Evolutionary conservation across 78 protist genomes (phyloP).

Genomic region (Anaeramoeba ignava): DNA sequence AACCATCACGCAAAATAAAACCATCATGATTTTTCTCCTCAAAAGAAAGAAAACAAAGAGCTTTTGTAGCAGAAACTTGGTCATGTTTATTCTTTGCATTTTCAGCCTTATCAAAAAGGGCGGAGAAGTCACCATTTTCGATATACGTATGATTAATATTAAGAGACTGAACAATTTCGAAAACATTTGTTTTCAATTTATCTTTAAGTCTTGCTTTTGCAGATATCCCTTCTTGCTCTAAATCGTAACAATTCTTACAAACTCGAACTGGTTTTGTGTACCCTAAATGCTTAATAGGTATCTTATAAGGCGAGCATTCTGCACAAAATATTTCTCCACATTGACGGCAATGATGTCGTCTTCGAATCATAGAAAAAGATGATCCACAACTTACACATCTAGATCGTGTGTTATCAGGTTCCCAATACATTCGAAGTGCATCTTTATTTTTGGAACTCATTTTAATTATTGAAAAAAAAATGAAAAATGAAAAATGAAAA

Average conservation of each 20-base stretch:
- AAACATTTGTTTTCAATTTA: not conserved
- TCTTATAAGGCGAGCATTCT: not conserved
- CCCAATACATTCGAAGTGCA: too few species aligned
- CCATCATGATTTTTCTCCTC: not conserved
- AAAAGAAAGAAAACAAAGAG: not conserved
- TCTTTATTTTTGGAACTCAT: too few species aligned
- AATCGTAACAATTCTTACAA: not conserved
- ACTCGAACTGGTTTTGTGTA: not conserved
- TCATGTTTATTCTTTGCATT: not conserved
- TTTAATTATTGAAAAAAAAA: too few species aligned
- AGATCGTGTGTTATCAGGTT: too few species aligned
- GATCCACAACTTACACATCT: too few species aligned
- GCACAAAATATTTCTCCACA: not conserved
- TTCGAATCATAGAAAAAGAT: too few species aligned
- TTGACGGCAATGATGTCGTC: not conserved
- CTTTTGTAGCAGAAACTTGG: not conserved
- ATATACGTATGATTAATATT: not conserved
- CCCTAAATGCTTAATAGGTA: not conserved
- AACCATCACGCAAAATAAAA: not conserved
- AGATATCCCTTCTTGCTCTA: not conserved
- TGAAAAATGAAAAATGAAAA: too few species aligned
- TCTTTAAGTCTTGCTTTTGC: not conserved
- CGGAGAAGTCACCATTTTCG: not conserved
- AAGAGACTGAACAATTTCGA: not conserved
- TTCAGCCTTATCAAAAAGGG: not conserved